Evolutionary conservation across 495 filamentous ascomycete genomes (phyloP), one percentile per base, ranked within the genome.

Genomic region (Podospora bellae-mahoneyi): DNA sequence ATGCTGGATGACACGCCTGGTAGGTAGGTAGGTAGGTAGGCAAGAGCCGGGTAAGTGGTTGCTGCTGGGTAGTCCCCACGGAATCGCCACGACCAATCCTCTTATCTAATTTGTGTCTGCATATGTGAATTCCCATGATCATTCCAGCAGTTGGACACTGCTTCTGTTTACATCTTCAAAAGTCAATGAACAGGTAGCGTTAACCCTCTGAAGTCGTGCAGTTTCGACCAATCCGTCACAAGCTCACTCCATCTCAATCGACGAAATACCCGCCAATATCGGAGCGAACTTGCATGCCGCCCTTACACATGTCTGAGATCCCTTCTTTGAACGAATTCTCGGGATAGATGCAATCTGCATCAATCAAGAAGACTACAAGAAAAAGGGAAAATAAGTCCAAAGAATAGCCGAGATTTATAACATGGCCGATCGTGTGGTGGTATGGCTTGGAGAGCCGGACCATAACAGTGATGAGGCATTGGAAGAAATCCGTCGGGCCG

Each of bases 211-310:
- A 23, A 23, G 23, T 1, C 23, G 23, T 23, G 23, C 23, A 23
- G 72, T 74, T 54, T 80, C 77, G 78, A 77, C 77, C 27, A 63
- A 65, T 13, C 18, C 63, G 59, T n/a, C 28, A 0, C 54, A 62
- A 28, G 48, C 56, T 5, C 68, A 18, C 19, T 66, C 56, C 65
- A 60, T 73, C 28, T 64, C 64, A 5, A 57, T 74, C 4, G 67
- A 74, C 34, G 75, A 68, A 3, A 57, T 67, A 2, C 69, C 69
- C 1, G 59, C 72, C 19, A 72, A 66, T 2, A 69, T 77, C n/a
- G 71, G 71, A 53, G 66, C 64, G 30, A 74, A 69, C 18, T 62
- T 76, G 10, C 66, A 66, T 4, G 64, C 60, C 5, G 70, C 67
- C 30, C n/a, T 69, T 67, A 62, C 64, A 67, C 58, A 71, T 61